Evolutionary conservation across 352 stramenopile genomes (phyloP).

Genomic region (Globisporangium carolinianum): DNA sequence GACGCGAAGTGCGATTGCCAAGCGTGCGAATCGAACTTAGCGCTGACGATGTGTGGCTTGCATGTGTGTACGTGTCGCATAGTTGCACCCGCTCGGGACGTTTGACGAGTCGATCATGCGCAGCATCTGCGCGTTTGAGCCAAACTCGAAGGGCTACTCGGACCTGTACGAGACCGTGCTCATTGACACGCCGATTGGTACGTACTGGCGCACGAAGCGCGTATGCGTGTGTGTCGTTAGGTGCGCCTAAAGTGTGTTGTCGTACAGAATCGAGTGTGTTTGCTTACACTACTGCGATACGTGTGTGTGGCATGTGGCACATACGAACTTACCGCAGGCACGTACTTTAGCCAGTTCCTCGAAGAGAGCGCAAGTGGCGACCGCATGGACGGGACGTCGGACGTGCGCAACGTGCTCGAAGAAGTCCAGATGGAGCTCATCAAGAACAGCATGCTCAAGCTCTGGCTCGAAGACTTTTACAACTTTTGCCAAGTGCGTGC

Average conservation of each 20-base stretch:
- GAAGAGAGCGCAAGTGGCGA: constrained; percentile 88
- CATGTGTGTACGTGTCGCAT: neutral
- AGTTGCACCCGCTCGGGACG: constrained; percentile 98
- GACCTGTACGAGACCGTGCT: constrained; percentile 99
- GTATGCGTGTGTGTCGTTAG: neutral
- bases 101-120: constrained; percentile 99
- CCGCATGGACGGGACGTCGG: constrained; percentile 77
- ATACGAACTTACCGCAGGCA: constrained; percentile 38
- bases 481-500: constrained; percentile 86
- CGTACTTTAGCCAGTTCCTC: constrained; percentile 98
- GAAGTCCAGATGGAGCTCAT: constrained; percentile 99
- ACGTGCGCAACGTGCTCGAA: constrained; percentile 95
- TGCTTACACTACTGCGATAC: no score
- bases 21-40: no score
- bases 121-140: constrained; percentile 98
- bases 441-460: constrained; percentile 98
- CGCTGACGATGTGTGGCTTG: no score
- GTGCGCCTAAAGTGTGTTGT: neutral
- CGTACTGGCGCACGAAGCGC: neutral
- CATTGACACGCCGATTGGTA: constrained; percentile 97
- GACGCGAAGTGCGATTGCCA: no score
- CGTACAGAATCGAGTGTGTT: no score
- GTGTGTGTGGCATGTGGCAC: neutral
- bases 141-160: constrained; percentile 95
- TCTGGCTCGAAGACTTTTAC: constrained; percentile 94